These are phyloP conservation scores for Fraxinus americana DNA, from an alignment of 257 asterid species.

Conservation along the genomic window DNA sequence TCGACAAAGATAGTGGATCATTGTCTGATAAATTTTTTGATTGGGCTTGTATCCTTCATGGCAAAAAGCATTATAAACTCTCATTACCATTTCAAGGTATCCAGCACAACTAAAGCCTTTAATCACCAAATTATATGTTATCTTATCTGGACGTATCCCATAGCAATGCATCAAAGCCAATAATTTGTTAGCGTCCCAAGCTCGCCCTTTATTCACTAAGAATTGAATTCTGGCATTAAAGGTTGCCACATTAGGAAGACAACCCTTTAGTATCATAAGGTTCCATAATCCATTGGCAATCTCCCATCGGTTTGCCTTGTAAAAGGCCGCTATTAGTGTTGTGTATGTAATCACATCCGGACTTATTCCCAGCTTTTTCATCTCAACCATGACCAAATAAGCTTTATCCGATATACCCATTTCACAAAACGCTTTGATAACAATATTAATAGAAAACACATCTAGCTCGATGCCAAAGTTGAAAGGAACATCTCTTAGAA, in stretches of 20 bases:
- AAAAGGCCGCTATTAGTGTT: slow-evolving; percentile 69
- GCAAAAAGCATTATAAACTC: slow-evolving; percentile 55
- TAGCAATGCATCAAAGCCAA: slow-evolving; percentile 48
- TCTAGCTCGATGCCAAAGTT: slow-evolving; percentile 55
- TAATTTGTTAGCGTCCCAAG: slow-evolving; percentile 75
- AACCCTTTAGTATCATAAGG: slow-evolving; percentile 66
- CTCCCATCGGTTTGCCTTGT: slow-evolving; percentile 47
- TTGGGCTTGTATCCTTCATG: slow-evolving; percentile 62
- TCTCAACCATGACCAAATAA: slow-evolving; percentile 51
- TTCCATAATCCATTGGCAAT: slow-evolving; percentile 84
- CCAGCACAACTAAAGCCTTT: slow-evolving; percentile 71
- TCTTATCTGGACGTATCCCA: slow-evolving; percentile 57
- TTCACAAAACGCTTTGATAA: slow-evolving; percentile 69
- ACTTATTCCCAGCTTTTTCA: slow-evolving; percentile 55
- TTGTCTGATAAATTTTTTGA: slow-evolving; percentile 70
- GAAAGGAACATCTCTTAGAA: slow-evolving; percentile 48
- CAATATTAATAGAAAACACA: slow-evolving; percentile 56
- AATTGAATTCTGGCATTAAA: slow-evolving; percentile 80
- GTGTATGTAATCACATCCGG: slow-evolving; percentile 86
- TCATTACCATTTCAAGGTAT: slow-evolving; percentile 56
- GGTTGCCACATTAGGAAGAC: slow-evolving; percentile 73
- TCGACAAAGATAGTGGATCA: slow-evolving; percentile 68
- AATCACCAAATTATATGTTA: slow-evolving; percentile 76
- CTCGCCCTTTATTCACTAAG: slow-evolving; percentile 56
- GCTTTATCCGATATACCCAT: slow-evolving; percentile 63